phyloP scores from a whole-genome alignment of 495 filamentous ascomycete species.

The Diplogelasinospora grovesii region DNA sequence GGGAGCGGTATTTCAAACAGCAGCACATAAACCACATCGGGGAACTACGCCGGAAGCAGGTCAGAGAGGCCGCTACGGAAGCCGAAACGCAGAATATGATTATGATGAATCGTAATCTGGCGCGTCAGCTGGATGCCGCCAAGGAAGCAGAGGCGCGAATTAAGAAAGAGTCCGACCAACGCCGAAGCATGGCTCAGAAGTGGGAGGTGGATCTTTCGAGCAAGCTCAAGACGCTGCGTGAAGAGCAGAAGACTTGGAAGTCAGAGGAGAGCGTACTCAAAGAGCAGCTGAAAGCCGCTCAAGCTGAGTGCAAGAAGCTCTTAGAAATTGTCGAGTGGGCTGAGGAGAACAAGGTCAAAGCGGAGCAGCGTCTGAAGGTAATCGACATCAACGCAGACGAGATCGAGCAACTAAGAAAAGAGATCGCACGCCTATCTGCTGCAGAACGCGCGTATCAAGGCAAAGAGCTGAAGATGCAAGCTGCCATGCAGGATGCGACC shows the following conservation, averaged over 20 bases:
- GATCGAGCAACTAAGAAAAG: conserved; percentile 48
- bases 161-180: conserved; percentile 57
- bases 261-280: conserved; percentile 45
- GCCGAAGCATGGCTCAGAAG: conserved; percentile 59
- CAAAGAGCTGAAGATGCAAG: conserved; percentile 47
- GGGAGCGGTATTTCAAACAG: conserved; percentile 68
- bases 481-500: conserved; percentile 44
- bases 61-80: conserved; percentile 61
- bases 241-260: conserved; percentile 62
- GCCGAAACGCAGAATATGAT: conserved; percentile 71
- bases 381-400: conserved; percentile 53
- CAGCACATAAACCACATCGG: conserved; percentile 72
- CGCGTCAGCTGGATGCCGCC: conserved; percentile 58
- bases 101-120: conserved; percentile 64
- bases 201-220: conserved; percentile 58
- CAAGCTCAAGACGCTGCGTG: conserved; percentile 53
- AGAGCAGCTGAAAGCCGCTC: conserved; percentile 44
- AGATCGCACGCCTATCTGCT: conserved; percentile 51
- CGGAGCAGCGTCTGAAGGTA: conserved; percentile 53
- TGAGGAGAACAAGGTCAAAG: conserved; percentile 52
- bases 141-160: conserved; percentile 56
- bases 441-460: conserved; percentile 53
- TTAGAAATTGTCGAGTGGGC: conserved; percentile 52
- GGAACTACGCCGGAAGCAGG: conserved; percentile 58
- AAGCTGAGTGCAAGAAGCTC: conserved; percentile 48